These are phyloP conservation scores for Penicillium sp. DNA, from an alignment of 2,329 filamentous ascomycete genomes.

Conservation along the genomic window DNA sequence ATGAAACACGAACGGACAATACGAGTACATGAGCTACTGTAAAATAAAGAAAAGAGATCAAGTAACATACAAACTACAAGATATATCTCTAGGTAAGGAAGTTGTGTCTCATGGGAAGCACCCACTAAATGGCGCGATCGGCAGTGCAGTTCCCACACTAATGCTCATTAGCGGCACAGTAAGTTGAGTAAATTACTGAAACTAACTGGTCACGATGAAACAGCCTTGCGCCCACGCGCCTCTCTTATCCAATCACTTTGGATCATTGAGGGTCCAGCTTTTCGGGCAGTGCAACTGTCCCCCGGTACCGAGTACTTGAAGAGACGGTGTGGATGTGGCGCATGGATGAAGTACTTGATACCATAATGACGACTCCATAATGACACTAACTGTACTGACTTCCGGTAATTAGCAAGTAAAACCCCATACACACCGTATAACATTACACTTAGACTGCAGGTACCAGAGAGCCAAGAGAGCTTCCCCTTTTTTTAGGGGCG, in stretches of 20 bases:
- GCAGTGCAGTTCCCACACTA: slow-evolving; percentile 9
- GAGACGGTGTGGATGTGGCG: background rate
- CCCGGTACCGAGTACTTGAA: slow-evolving; percentile 4
- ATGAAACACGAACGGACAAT: background rate
- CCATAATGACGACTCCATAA: background rate
- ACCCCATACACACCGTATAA: background rate
- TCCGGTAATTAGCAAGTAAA: background rate
- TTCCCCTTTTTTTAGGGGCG: slow-evolving; percentile 16
- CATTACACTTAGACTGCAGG: background rate
- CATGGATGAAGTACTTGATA: background rate
- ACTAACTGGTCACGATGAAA: slow-evolving; percentile 10
- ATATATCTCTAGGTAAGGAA: background rate
- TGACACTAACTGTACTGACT: background rate
- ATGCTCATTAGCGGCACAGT: slow-evolving; percentile 10
- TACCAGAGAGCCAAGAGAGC: background rate
- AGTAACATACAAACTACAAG: background rate
- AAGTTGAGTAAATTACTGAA: slow-evolving; percentile 14
- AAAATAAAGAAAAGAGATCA: too few species aligned
- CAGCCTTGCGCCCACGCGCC: slow-evolving; percentile 6
- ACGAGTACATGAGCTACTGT: too few species aligned
- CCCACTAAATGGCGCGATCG: slow-evolving; percentile 7
- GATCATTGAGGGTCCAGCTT: slow-evolving; percentile 1
- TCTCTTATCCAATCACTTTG: slow-evolving; percentile 14
- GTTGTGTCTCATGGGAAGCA: background rate
- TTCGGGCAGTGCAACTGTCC: slow-evolving; percentile 11